A percentile compares a stretch with the other conserved stretches of the same genome.
Conservation (phyloP, 345 rosid species). For the Noccaea caerulescens region DNA sequence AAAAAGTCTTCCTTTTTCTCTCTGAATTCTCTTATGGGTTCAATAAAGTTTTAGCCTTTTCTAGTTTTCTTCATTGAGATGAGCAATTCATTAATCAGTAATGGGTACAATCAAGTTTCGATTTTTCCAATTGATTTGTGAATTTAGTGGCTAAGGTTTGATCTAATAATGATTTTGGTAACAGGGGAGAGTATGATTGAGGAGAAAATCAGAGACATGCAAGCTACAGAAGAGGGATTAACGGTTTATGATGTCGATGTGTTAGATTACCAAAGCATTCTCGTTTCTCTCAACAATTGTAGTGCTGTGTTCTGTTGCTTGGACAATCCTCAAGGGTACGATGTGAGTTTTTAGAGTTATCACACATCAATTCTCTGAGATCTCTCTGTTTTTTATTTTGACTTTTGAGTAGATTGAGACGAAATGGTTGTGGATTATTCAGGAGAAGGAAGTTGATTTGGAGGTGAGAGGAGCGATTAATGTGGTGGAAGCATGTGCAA, state of each 20-base stretch:
- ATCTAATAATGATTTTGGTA: slow-evolving; percentile 11
- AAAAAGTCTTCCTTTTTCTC: neutral
- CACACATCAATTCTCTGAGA: neutral
- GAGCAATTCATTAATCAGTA: neutral
- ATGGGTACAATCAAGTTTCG: neutral
- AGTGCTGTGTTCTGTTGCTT: slow-evolving; percentile 72
- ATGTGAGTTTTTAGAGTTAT: slow-evolving; percentile 47
- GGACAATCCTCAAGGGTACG: slow-evolving; percentile 64
- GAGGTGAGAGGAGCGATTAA: slow-evolving; percentile 88
- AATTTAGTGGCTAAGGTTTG: neutral
- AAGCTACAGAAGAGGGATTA: slow-evolving; percentile 55
- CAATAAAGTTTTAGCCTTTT: neutral
- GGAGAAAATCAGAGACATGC: slow-evolving; percentile 65
- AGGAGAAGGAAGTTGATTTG: slow-evolving; percentile 67
- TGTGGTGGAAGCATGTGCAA: slow-evolving; percentile 88
- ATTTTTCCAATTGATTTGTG: neutral
- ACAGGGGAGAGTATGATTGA: slow-evolving; percentile 59
- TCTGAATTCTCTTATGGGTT: neutral
- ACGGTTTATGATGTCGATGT: slow-evolving; percentile 57
- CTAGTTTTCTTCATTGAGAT: neutral
- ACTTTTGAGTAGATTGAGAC: neutral
- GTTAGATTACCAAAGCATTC: slow-evolving; percentile 76
- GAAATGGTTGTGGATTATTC: slow-evolving; percentile 5
- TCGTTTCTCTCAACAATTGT: slow-evolving; percentile 64
- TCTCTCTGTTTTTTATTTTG: neutral